Evolutionary conservation across 179 eudicot species (phyloP), one percentile per base, ranked within the genome.

Genomic region (Monotropa hypopitys): DNA sequence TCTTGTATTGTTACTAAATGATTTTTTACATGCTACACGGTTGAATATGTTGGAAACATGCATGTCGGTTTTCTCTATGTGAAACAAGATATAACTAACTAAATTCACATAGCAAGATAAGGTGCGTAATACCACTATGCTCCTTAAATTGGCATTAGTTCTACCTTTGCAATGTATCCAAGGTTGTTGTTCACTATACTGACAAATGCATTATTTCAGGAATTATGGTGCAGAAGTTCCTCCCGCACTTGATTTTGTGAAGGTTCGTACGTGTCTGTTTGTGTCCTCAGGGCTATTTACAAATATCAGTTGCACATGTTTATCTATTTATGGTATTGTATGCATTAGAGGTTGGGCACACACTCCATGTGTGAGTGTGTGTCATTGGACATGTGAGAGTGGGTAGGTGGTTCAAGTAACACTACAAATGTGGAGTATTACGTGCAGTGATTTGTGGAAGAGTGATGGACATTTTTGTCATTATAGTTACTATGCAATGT

Each of bases 221-320:
- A 83, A 86, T 76, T 83, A 91, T 61, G 88, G 83, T 71, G 70
- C 51, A 16, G 88, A 83, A 83, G 81, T 79, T 80, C 91, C 93
- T 79, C 69, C 79, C 7, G 76, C 90, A 49, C 70, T 70, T 65
- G 90, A 93, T 80, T 86, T 90, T 82, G 84, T 90, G 81, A 89
- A 91, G 97, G 98, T 93, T 56, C 3, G 83, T 72, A 47, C 30
- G 49, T 73, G 42, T 46, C 45, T 33, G 5, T 72, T 59, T 62
- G 4, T 40, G 12, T 28, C 32, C 15, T 72, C 13, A 32, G 42
- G 57, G 42, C 47, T 20, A 59, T 61, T 45, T 78, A 43, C 56
- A 47, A 38, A 33, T 38, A 26, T 53, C 72, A 53, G 61, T 51
- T 74, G 26, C 77, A 38, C 43, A 15, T 38, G 13, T 47, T 23